These are phyloP conservation scores for Lactarius akahatsu DNA, from an alignment of 768 basidiomycete species.

Conservation along the genomic window DNA sequence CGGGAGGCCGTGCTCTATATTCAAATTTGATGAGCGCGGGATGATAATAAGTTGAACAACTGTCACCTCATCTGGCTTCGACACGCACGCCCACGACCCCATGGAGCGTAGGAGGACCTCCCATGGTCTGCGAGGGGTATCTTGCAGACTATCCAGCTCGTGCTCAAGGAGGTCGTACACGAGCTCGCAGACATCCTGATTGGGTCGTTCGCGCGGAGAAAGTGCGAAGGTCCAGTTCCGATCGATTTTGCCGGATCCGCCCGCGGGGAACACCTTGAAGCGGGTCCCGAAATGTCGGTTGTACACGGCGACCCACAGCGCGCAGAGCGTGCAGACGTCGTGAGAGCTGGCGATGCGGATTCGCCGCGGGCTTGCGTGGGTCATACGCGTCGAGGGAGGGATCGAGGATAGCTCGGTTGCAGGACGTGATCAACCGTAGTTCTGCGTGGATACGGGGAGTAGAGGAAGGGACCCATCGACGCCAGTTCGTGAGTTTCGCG, in stretches of 20 bases:
- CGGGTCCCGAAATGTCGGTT: slow-evolving; percentile 24
- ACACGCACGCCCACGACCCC: slow-evolving; percentile 13
- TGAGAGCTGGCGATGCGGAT: slow-evolving; percentile 25
- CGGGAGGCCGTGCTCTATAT: background rate
- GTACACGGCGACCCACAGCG: slow-evolving; percentile 25
- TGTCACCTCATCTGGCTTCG: slow-evolving; percentile 11
- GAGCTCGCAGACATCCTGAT: slow-evolving; percentile 25
- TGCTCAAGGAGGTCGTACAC: slow-evolving; percentile 23
- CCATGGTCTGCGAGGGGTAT: slow-evolving; percentile 3
- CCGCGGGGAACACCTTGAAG: slow-evolving; percentile 23
- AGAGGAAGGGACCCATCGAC: slow-evolving; percentile 16
- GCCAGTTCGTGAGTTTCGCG: slow-evolving; percentile 9
- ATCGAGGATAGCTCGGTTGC: slow-evolving; percentile 17
- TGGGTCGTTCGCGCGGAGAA: slow-evolving; percentile 23
- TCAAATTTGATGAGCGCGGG: slow-evolving; percentile 1
- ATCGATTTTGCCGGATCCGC: slow-evolving; percentile 22
- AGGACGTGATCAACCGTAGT: slow-evolving; percentile 23
- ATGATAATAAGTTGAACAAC: background rate
- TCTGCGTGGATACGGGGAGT: slow-evolving; percentile 25
- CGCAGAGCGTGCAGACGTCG: slow-evolving; percentile 25
- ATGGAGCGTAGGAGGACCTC: slow-evolving; percentile 1
- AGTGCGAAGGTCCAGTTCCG: slow-evolving; percentile 23
- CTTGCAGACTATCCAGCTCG: slow-evolving; percentile 14
- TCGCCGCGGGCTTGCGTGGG: slow-evolving; percentile 21
- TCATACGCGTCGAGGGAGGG: slow-evolving; percentile 25